Percentiles rank a stretch among this genome's conserved stretches.
phyloP scores from a whole-genome alignment of 208 protist genomes.

The Trypanosoma theileri region DNA sequence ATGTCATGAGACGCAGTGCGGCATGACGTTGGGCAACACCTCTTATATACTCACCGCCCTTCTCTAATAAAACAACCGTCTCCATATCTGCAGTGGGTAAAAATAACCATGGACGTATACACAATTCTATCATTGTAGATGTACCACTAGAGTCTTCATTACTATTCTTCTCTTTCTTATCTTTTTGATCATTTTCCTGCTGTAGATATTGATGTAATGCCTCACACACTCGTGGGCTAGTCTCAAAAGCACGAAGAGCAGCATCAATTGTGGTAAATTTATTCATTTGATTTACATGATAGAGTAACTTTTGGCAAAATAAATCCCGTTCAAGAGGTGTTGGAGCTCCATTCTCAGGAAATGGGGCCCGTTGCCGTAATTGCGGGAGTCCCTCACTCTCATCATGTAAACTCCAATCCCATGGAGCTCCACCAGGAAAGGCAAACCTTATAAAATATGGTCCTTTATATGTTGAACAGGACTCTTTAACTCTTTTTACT shows the following conservation, averaged over 20 bases:
- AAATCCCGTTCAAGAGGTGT: constrained; percentile 86
- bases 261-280: constrained; percentile 45
- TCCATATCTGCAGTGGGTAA: constrained; percentile 77
- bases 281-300: constrained; percentile 74
- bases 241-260: constrained; percentile 52
- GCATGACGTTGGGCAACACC: constrained; percentile 72
- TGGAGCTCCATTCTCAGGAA: constrained; percentile 69
- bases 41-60: constrained; percentile 44
- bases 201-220: constrained; percentile 30
- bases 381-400: constrained; percentile 35
- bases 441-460: constrained; percentile 70
- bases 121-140: constrained; percentile 34
- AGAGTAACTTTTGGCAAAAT: constrained; percentile 63
- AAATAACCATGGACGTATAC: constrained; percentile 72
- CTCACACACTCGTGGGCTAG: constrained; percentile 40
- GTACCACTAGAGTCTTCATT: not conserved
- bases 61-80: constrained; percentile 60
- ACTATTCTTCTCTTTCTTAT: constrained; percentile 2
- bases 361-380: constrained; percentile 53
- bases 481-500: constrained; percentile 14
- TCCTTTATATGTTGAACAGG: constrained; percentile 11
- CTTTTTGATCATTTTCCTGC: not conserved
- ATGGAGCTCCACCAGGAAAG: constrained; percentile 76
- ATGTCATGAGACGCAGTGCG: constrained; percentile 79
- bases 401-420: constrained; percentile 70